Base-by-base conservation (phyloP, 2,329 filamentous ascomycete species). In the Botrytis galanthina region DNA sequence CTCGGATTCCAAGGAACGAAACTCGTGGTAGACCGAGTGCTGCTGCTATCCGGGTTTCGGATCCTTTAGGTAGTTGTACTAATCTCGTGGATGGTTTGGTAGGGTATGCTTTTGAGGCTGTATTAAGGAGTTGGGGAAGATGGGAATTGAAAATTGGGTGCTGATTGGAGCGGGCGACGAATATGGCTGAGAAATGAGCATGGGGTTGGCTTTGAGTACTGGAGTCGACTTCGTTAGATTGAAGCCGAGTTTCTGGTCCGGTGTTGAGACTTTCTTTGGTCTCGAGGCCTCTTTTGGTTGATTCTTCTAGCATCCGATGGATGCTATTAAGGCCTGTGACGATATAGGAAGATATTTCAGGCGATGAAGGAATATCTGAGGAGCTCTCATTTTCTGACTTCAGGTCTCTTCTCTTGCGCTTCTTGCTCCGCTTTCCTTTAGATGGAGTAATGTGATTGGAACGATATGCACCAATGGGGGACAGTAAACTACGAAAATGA, bases 301-400 rank as follows among this genome's bases (percentile, higher is more conserved):
- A 73, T 29, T 39, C 59, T 72, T 80, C 76, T 3, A 94, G 84
- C 67, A 84, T 84, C 29, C 88, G 86, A 8, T 88, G 90, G 73
- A 93, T 89, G 73, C 83, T 85, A 77, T 90, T 88, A 62, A 93
- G 83, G 4, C 92, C 92, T 66, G 92, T 83, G 67, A 92, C 87
- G 57, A 94, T 80, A 75, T 86, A 86, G 5, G 82, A 82, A n/a
- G 83, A 81, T 14, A 93, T 82, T 66, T 87, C 87, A 5, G 90
- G 89, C 64, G 74, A 76, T 62, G 83, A 84, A 35, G 82, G 83
- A 76, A 71, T 76, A 42, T 71, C 59, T 74, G 57, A 74, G 75
- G 64, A 63, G 69, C 51, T 61, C 73, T 75, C 71, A 39, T 72
- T 48, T 26, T 77, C 74, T 32, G 74, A 57, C 63, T 79, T 80